Conservation (phyloP, 2,329 filamentous ascomycete genomes). For the Didymella segeticola region DNA sequence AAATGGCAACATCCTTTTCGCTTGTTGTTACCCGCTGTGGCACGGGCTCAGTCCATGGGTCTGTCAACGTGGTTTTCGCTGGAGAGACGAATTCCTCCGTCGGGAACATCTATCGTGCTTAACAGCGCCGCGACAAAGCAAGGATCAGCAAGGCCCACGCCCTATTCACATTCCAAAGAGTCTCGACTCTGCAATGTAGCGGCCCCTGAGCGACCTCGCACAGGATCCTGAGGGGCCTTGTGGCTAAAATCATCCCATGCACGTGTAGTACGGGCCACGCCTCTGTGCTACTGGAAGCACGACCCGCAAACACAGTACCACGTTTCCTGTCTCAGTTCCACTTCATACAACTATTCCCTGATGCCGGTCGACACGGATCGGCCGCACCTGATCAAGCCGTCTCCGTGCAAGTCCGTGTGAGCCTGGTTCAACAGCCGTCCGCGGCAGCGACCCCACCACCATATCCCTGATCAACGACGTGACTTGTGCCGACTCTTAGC, state of each 20-base stretch:
- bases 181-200: slow-evolving; percentile 4
- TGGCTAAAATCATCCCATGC: slow-evolving; percentile 8
- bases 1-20: slow-evolving; percentile 4
- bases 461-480: background rate
- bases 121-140: slow-evolving; percentile 1
- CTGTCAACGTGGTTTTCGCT: background rate
- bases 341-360: background rate
- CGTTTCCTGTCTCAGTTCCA: slow-evolving; percentile 6
- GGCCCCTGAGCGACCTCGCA: slow-evolving; percentile 6
- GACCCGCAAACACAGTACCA: slow-evolving; percentile 13
- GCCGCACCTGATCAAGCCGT: background rate
- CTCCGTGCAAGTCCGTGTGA: slow-evolving; percentile 2
- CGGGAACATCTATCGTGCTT: slow-evolving; percentile 2
- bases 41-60: background rate
- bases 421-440: background rate
- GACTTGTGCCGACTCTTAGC: background rate
- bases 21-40: slow-evolving; percentile 6
- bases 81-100: slow-evolving; percentile 2
- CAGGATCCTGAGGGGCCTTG: background rate
- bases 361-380: slow-evolving; percentile 1
- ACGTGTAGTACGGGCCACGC: slow-evolving; percentile 2
- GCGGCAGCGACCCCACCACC: background rate
- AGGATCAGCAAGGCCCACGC: background rate
- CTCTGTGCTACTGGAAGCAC: slow-evolving; percentile 2
- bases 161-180: background rate